Evolutionary conservation across 2,329 filamentous ascomycete species (phyloP).

Genomic region (Geosmithia morbida): DNA sequence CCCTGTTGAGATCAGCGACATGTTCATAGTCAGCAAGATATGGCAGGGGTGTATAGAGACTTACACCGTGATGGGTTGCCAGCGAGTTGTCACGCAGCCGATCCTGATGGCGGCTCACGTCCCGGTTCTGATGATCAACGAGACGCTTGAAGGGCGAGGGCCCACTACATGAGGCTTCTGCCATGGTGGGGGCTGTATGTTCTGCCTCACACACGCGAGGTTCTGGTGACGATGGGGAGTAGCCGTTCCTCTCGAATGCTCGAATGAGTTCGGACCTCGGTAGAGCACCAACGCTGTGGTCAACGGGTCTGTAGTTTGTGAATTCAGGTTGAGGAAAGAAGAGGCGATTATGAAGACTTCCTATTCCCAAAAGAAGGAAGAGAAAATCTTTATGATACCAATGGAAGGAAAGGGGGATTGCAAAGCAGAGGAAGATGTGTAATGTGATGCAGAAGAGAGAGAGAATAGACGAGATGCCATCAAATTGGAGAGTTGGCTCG

Average conservation of each 20-base stretch:
- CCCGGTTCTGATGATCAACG: constrained; percentile 24
- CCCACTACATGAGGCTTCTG: constrained; percentile 25
- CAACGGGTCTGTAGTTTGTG: not conserved
- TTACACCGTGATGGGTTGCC: constrained; percentile 14
- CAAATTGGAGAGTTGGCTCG: not conserved
- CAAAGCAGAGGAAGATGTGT: not conserved
- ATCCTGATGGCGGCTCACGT: constrained; percentile 25
- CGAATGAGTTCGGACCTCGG: not conserved
- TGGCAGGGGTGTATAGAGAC: constrained; percentile 5
- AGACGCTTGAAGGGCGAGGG: constrained; percentile 27
- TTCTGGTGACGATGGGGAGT: not conserved
- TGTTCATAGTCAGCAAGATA: not conserved
- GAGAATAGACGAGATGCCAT: not conserved
- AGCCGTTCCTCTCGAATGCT: too few species aligned
- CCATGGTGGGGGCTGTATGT: constrained; percentile 13
- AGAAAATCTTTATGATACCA: too few species aligned
- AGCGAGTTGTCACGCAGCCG: constrained; percentile 16
- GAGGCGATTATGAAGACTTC: not conserved
- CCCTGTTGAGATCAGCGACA: constrained; percentile 8
- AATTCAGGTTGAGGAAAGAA: not conserved
- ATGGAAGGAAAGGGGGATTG: too few species aligned
- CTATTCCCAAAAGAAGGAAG: not conserved
- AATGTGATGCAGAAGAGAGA: too few species aligned
- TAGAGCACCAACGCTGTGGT: not conserved
- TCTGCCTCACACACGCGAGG: not conserved